A percentile compares a stretch with the other conserved stretches of the same genome.
phyloP scores from a whole-genome alignment of 1,284 basidiomycete species.

The Apiotrichum akiyoshidainum region DNA sequence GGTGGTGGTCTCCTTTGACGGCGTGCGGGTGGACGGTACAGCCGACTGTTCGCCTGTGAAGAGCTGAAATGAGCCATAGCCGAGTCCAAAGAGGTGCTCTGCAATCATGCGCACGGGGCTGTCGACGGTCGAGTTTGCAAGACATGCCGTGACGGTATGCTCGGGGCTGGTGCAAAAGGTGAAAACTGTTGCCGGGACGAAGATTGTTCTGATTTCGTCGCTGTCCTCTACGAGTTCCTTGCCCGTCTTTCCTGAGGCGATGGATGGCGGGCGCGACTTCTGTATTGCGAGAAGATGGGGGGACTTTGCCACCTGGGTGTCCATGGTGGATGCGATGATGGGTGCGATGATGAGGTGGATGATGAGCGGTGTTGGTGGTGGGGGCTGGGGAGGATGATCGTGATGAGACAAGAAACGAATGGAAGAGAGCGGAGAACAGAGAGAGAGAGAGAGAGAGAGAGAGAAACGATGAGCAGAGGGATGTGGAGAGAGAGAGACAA shows the following conservation, averaged over 20 bases:
- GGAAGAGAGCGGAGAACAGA: background rate
- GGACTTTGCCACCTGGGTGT: background rate
- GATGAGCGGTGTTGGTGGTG: background rate
- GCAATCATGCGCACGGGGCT: constrained; percentile 24
- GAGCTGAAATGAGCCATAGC: constrained; percentile 17
- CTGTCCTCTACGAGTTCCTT: constrained; percentile 17
- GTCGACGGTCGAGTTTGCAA: constrained; percentile 24
- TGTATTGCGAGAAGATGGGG: background rate
- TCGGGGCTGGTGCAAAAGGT: constrained; percentile 19
- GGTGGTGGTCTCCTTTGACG: background rate
- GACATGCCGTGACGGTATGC: constrained; percentile 18
- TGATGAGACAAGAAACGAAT: background rate
- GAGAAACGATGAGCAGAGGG: too few species aligned
- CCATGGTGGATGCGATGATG: background rate
- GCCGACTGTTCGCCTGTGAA: constrained; percentile 11
- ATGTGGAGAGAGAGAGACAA: background rate
- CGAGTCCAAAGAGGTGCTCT: constrained; percentile 24
- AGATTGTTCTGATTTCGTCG: constrained; percentile 12
- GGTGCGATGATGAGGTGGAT: background rate
- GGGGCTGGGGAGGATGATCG: too few species aligned
- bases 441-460: background rate
- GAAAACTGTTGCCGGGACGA: constrained; percentile 19
- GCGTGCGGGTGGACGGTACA: background rate
- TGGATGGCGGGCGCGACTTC: constrained; percentile 5
- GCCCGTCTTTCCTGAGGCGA: constrained; percentile 10